These are phyloP conservation scores for Tylopilus balloui DNA, from an alignment of 768 basidiomycete genomes.

Conservation along the genomic window DNA sequence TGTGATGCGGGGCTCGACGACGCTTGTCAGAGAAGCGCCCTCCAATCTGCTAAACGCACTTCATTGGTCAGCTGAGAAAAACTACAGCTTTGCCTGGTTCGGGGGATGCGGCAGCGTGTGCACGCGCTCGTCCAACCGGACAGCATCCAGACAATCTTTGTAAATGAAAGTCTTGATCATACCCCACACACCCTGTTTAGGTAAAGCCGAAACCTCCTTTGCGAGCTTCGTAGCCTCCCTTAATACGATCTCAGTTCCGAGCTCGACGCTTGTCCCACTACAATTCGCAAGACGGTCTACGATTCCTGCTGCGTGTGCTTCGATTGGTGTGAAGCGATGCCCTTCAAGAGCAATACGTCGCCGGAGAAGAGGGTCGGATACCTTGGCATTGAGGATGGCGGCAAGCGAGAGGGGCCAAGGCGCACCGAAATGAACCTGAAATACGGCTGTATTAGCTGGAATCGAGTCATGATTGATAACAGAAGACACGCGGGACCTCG, in stretches of 20 bases:
- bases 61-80: slow-evolving; percentile 1
- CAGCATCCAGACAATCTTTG: slow-evolving; percentile 45
- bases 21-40: slow-evolving; percentile 2
- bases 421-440: slow-evolving; percentile 77
- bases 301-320: slow-evolving; percentile 62
- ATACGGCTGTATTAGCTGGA: neutral
- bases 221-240: slow-evolving; percentile 63
- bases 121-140: slow-evolving; percentile 23
- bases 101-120: slow-evolving; percentile 6
- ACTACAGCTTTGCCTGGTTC: slow-evolving; percentile 17
- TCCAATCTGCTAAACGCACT: slow-evolving; percentile 5
- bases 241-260: slow-evolving; percentile 55
- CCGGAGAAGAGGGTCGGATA: slow-evolving; percentile 51
- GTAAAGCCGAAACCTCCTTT: slow-evolving; percentile 44
- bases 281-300: slow-evolving; percentile 55
- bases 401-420: slow-evolving; percentile 71
- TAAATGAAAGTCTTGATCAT: slow-evolving; percentile 65
- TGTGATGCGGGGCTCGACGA: slow-evolving; percentile 3
- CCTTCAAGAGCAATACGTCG: slow-evolving; percentile 80
- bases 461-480: neutral
- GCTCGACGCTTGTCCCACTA: slow-evolving; percentile 39
- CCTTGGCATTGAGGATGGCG: slow-evolving; percentile 58
- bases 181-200: slow-evolving; percentile 65
- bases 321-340: slow-evolving; percentile 68
- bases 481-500: slow-evolving; percentile 46